Evolutionary conservation across 345 rosid genomes (phyloP).

Genomic region (Gynandropsis gynandra): DNA sequence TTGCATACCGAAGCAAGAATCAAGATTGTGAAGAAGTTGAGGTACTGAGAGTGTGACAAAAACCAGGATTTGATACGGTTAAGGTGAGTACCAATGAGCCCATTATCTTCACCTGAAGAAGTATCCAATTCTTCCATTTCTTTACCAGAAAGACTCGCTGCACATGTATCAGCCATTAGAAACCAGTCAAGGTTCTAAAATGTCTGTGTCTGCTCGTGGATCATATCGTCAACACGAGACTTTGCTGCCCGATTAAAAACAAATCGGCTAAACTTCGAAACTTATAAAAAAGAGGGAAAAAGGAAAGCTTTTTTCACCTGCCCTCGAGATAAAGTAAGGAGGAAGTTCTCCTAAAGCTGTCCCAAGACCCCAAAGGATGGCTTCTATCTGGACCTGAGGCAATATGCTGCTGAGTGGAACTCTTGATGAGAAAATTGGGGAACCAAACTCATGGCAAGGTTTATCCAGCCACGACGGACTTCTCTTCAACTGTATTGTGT

Average conservation of each 20-base stretch:
- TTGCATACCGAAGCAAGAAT: slow-evolving; percentile 75
- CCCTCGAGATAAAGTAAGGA: slow-evolving; percentile 93
- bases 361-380: slow-evolving; percentile 88
- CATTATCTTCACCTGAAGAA: slow-evolving; percentile 47
- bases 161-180: slow-evolving; percentile 18
- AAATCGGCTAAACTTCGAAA: slow-evolving; percentile 1
- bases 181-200: slow-evolving; percentile 10
- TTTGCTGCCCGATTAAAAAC: not conserved
- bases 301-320: slow-evolving; percentile 40
- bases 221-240: not conserved
- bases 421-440: slow-evolving; percentile 51
- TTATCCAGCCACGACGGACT: slow-evolving; percentile 86
- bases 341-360: slow-evolving; percentile 99
- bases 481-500: slow-evolving; percentile 78
- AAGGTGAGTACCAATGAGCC: slow-evolving; percentile 40
- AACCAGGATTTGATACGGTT: slow-evolving; percentile 55
- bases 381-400: slow-evolving; percentile 86
- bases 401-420: slow-evolving; percentile 83
- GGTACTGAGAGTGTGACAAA: slow-evolving; percentile 58
- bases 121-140: slow-evolving; percentile 60
- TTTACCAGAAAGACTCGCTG: slow-evolving; percentile 72
- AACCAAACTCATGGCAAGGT: slow-evolving; percentile 76
- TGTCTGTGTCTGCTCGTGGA: slow-evolving; percentile 6
- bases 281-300: not conserved
- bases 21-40: slow-evolving; percentile 81